Base-by-base conservation (phyloP, 345 rosid species). In the Linum usitatissimum region DNA sequence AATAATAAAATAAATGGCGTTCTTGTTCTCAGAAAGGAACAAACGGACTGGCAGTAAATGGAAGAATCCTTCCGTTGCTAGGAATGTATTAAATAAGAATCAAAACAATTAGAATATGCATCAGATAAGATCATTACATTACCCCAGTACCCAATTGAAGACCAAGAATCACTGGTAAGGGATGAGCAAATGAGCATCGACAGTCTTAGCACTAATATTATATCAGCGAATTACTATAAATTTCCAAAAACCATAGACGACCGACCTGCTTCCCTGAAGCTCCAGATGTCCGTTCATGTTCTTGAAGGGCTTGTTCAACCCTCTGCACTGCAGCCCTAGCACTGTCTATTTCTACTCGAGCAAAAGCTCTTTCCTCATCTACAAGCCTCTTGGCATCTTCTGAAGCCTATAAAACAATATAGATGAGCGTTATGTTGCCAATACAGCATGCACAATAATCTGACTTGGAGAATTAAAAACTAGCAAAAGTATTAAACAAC, bases 311-410 rank as follows among this genome's bases (percentile, higher is more conserved):
- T 68, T 87, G 95, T 84, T 94, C 99, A 59, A 94, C 97, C 78
- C 92, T 90, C 74, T 88, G 96, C 60, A 90, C 97, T 62, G 96
- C 92, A 34, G 95, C 93, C 77, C 96, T 90, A n/a, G 99, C 99
- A 75, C 74, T 82, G 64, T 94, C 97, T 68, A 94, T 94, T 84
- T 94, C 97, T 65, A 83, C 83, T 65, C 95, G 96, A 49, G 99
- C 97, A 83, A 85, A 82, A 58, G 92, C 86, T 76, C 97, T 82
- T 80, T 94, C 99, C 82, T 83, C 91, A 36, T 94, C 93, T 6
- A 90, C 92, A 61, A 93, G 91, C 73, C 75, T 90, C 83, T 87
- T 93, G 53, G 97, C 99, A 86, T 94, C 96, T 70, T 88, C 88
- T 34, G 99, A 90, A 42, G 99, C 99, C 99, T 94, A 77, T 30